A percentile compares a stretch with the other conserved stretches of the same genome.
These are phyloP conservation scores for Abortiporus biennis DNA, from an alignment of 1,284 basidiomycete species.

Conservation along the genomic window DNA sequence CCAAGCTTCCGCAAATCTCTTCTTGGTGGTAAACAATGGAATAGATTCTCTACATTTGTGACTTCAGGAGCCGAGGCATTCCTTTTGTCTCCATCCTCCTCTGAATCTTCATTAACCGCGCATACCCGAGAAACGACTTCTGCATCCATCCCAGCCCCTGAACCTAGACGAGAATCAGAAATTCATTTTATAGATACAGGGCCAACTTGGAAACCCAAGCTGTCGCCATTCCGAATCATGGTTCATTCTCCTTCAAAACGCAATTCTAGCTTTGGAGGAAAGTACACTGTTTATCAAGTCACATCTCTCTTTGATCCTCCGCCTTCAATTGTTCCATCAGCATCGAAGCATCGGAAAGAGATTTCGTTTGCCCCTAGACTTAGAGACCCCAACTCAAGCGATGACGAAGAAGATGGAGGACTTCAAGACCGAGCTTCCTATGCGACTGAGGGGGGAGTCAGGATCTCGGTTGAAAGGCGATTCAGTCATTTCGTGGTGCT, in stretches of 20 bases:
- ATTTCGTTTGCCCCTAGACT: no score
- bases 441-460: no score
- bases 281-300: slow-evolving; percentile 72
- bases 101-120: slow-evolving; percentile 19
- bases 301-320: slow-evolving; percentile 60
- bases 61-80: slow-evolving; percentile 81
- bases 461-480: slow-evolving; percentile 71
- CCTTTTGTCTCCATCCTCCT: slow-evolving; percentile 51
- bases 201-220: slow-evolving; percentile 66
- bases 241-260: slow-evolving; percentile 78
- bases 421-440: slow-evolving; percentile 21
- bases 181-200: slow-evolving; percentile 70
- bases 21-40: slow-evolving; percentile 70
- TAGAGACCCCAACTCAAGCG: slow-evolving; percentile 16
- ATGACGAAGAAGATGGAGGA: slow-evolving; percentile 14
- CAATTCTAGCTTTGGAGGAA: slow-evolving; percentile 56
- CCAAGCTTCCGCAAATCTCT: slow-evolving; percentile 67
- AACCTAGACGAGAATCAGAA: slow-evolving; percentile 47
- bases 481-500: slow-evolving; percentile 83
- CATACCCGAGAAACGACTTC: slow-evolving; percentile 7
- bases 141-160: slow-evolving; percentile 17
- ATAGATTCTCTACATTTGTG: slow-evolving; percentile 81
- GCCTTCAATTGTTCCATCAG: slow-evolving; percentile 12
- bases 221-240: slow-evolving; percentile 65
- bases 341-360: slow-evolving; percentile 20